Conservation (phyloP, 148 eudicot species). For the Rhododendron mucronatum region DNA sequence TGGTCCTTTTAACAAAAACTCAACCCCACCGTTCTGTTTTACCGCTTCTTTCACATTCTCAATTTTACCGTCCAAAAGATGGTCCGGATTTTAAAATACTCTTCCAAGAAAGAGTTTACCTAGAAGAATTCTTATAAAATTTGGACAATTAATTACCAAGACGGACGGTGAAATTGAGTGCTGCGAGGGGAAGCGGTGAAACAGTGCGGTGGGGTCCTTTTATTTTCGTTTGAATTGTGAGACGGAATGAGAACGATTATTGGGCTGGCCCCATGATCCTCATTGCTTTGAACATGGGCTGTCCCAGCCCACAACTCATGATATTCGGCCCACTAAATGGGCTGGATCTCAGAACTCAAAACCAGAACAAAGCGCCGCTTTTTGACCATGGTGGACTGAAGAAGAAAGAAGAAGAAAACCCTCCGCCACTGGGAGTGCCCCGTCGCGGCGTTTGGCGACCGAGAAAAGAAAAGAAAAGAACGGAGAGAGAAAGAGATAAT, state of each 20-base stretch:
- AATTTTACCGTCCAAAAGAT: too few species aligned
- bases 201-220: too few species aligned
- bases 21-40: too few species aligned
- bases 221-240: too few species aligned
- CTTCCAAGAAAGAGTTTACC: too few species aligned
- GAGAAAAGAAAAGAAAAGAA: not conserved
- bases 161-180: too few species aligned
- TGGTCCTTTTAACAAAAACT: too few species aligned
- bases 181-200: too few species aligned
- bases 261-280: not conserved
- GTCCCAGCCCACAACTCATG: not conserved
- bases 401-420: not conserved
- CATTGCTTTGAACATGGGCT: not conserved
- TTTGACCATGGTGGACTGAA: not conserved
- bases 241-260: not conserved
- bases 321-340: not conserved
- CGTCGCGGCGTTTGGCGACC: not conserved
- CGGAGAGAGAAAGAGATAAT: slow-evolving; percentile 19
- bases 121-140: too few species aligned
- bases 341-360: not conserved
- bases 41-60: too few species aligned
- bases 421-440: not conserved
- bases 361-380: not conserved
- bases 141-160: too few species aligned
- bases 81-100: too few species aligned